Evolutionary conservation across 768 basidiomycete species (phyloP).

Genomic region (Suillus placidus): DNA sequence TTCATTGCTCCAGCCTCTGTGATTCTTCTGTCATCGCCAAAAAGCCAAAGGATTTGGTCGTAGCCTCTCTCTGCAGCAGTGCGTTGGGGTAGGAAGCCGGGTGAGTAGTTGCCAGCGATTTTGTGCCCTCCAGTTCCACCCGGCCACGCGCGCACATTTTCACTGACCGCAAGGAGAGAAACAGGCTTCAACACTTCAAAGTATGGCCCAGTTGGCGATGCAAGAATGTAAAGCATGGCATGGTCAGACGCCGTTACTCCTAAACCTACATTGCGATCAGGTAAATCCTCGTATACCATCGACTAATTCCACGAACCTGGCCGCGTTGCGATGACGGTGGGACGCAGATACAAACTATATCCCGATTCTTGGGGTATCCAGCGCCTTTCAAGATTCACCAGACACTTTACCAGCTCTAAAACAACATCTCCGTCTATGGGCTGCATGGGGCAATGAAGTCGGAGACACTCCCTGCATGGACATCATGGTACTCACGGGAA

Average conservation of each 20-base stretch:
- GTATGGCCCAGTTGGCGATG: slow-evolving; percentile 59
- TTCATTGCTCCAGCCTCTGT: slow-evolving; percentile 82
- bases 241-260: slow-evolving; percentile 77
- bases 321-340: slow-evolving; percentile 63
- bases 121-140: slow-evolving; percentile 73
- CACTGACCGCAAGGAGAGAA: slow-evolving; percentile 62
- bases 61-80: slow-evolving; percentile 69
- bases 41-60: slow-evolving; percentile 78
- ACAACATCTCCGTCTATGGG: slow-evolving; percentile 50
- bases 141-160: slow-evolving; percentile 79
- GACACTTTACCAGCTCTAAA: slow-evolving; percentile 58
- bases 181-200: slow-evolving; percentile 56
- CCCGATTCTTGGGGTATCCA: slow-evolving; percentile 83
- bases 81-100: slow-evolving; percentile 65
- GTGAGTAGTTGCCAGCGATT: slow-evolving; percentile 67
- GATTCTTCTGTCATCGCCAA: slow-evolving; percentile 57
- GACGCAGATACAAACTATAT: slow-evolving; percentile 86
- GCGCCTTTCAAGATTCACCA: slow-evolving; percentile 70
- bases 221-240: slow-evolving; percentile 85
- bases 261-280: slow-evolving; percentile 39
- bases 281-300: neutral
- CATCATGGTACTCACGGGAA: slow-evolving; percentile 53
- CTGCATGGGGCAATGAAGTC: slow-evolving; percentile 19
- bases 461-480: neutral
- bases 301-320: slow-evolving; percentile 29